A percentile compares a stretch with the other conserved stretches of the same genome.
Conservation (phyloP, 192 early-diverging fungal species). For the Nowakowskiella sp. region DNA sequence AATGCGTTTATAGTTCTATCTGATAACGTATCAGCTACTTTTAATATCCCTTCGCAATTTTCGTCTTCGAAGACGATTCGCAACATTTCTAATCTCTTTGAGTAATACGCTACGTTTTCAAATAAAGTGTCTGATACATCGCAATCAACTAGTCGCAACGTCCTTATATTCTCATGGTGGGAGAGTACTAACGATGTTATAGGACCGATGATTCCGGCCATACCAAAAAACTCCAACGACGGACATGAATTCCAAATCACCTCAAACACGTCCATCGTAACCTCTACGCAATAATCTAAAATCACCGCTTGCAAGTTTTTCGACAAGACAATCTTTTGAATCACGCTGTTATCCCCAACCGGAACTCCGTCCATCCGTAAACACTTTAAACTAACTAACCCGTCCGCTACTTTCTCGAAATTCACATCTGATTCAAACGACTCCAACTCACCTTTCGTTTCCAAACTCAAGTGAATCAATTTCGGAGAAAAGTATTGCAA, state of each 20-base stretch:
- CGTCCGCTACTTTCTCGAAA: slow-evolving; percentile 21
- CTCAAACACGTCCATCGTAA: slow-evolving; percentile 33
- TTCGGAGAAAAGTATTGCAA: slow-evolving; percentile 18
- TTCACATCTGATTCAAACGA: slow-evolving; percentile 25
- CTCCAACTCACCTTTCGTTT: slow-evolving; percentile 36
- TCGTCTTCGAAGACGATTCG: slow-evolving; percentile 46
- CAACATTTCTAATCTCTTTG: slow-evolving; percentile 27
- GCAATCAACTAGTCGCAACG: slow-evolving; percentile 45
- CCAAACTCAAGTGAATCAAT: slow-evolving; percentile 33
- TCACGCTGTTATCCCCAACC: slow-evolving; percentile 13
- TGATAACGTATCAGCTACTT: slow-evolving; percentile 20
- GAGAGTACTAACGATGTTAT: slow-evolving; percentile 8
- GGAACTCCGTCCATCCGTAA: slow-evolving; percentile 39
- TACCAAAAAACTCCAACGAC: slow-evolving; percentile 32
- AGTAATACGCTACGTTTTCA: slow-evolving; percentile 17
- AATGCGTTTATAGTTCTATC: slow-evolving; percentile 18
- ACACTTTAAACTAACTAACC: slow-evolving; percentile 25
- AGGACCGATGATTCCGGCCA: slow-evolving; percentile 36
- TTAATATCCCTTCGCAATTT: slow-evolving; percentile 28
- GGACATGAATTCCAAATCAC: slow-evolving; percentile 35
- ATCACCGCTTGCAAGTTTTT: slow-evolving; percentile 28
- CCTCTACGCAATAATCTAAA: slow-evolving; percentile 39
- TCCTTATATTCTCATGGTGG: slow-evolving; percentile 21
- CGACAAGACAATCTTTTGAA: slow-evolving; percentile 13
- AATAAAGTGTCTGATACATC: slow-evolving; percentile 35